Percentiles rank a stretch among this genome's conserved stretches.
Evolutionary conservation across 345 rosid species (phyloP).

Genomic region (Corchorus olitorius): DNA sequence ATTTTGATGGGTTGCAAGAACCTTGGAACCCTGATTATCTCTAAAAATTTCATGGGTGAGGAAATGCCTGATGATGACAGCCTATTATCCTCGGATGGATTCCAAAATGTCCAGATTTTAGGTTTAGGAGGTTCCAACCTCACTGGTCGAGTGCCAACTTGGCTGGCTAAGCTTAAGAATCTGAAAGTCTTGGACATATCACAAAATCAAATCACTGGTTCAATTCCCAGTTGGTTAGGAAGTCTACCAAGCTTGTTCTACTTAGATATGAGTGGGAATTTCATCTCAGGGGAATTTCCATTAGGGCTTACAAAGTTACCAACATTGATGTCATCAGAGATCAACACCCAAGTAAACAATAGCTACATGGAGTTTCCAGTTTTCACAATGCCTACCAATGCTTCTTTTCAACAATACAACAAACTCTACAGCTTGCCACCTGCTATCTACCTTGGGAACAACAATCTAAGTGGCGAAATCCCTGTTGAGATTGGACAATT

Average conservation of each 20-base stretch:
- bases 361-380: constrained; percentile 79
- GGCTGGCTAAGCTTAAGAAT: constrained; percentile 61
- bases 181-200: constrained; percentile 80
- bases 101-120: constrained; percentile 66
- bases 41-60: constrained; percentile 61
- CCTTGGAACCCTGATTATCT: constrained; percentile 66
- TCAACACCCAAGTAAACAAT: constrained; percentile 36
- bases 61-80: constrained; percentile 48
- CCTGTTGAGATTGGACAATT: constrained; percentile 64
- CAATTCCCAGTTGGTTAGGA: constrained; percentile 79
- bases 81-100: constrained; percentile 32
- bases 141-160: constrained; percentile 68
- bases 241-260: constrained; percentile 62
- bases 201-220: constrained; percentile 55
- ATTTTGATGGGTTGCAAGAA: constrained; percentile 67
- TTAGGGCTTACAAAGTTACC: constrained; percentile 51
- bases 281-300: constrained; percentile 68
- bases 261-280: constrained; percentile 72
- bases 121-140: constrained; percentile 69
- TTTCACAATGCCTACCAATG: constrained; percentile 69
- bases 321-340: constrained; percentile 36
- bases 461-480: constrained; percentile 66
- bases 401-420: constrained; percentile 78
- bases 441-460: constrained; percentile 60
- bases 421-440: constrained; percentile 83